Percentiles rank a stretch among this genome's conserved stretches.
Evolutionary conservation across 495 filamentous ascomycete species (phyloP).

Genomic region (Schizothecium vesticola): DNA sequence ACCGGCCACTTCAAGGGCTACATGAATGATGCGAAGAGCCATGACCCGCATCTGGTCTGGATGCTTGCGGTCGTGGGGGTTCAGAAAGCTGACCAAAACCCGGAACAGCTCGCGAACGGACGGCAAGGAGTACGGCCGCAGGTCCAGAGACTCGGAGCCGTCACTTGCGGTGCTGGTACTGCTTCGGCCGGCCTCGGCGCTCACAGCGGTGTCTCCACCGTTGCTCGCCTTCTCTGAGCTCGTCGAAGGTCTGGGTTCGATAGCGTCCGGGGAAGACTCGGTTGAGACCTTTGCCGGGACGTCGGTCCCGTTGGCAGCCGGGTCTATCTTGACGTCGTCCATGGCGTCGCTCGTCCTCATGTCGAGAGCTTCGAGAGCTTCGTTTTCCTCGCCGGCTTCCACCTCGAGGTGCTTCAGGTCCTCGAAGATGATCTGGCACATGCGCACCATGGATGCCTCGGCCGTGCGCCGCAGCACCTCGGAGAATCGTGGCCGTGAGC

Average conservation of each 20-base stretch:
- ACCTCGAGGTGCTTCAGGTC: slow-evolving; percentile 81
- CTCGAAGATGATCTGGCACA: slow-evolving; percentile 97
- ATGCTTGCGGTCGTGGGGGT: slow-evolving; percentile 86
- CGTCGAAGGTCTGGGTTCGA: slow-evolving; percentile 44
- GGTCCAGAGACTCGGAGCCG: slow-evolving; percentile 46
- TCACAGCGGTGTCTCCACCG: slow-evolving; percentile 18
- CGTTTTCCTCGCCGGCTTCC: slow-evolving; percentile 55
- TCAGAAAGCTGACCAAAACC: slow-evolving; percentile 89
- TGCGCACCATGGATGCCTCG: slow-evolving; percentile 95
- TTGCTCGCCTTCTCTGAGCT: slow-evolving; percentile 35
- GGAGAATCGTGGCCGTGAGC: slow-evolving; percentile 85
- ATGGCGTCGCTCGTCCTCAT: slow-evolving; percentile 58
- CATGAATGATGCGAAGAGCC: slow-evolving; percentile 95
- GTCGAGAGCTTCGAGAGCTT: slow-evolving; percentile 56
- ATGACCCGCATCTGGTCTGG: slow-evolving; percentile 95
- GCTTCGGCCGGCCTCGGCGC: slow-evolving; percentile 21
- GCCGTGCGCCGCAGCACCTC: slow-evolving; percentile 86
- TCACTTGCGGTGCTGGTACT: slow-evolving; percentile 33
- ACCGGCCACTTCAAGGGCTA: slow-evolving; percentile 92
- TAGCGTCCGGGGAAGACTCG: slow-evolving; percentile 38
- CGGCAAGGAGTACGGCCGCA: slow-evolving; percentile 85
- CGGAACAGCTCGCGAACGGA: slow-evolving; percentile 92
- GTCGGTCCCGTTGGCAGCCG: slow-evolving; percentile 69
- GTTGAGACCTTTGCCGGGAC: slow-evolving; percentile 26
- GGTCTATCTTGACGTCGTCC: slow-evolving; percentile 81